Conservation (phyloP, 192 early-diverging fungal genomes). For the Globomyces pollinis-pini region DNA sequence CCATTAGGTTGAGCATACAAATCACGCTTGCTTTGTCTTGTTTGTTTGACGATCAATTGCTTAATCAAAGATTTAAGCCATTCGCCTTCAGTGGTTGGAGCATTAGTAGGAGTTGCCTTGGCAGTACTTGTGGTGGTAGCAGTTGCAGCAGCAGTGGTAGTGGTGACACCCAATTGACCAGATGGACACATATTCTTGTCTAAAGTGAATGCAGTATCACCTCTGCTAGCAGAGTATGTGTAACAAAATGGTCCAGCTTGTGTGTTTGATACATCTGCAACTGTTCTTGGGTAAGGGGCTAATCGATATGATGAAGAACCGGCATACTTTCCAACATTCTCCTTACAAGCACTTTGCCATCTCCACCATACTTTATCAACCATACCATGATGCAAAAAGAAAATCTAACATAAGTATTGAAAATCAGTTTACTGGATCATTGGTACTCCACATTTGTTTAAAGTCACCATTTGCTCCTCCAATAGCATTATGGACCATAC, state of each 20-base stretch:
- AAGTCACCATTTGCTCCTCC: slow-evolving; percentile 19
- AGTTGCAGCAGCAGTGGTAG: background rate
- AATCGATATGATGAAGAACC: background rate
- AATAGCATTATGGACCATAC: slow-evolving; percentile 20
- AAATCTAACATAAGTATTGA: too few relatives aligned
- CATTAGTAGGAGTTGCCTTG: too few relatives aligned
- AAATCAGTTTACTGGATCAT: too few relatives aligned
- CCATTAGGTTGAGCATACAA: too few relatives aligned
- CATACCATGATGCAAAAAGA: slow-evolving; percentile 31
- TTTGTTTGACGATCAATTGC: too few relatives aligned
- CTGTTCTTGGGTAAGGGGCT: background rate
- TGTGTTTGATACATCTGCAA: background rate
- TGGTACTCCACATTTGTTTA: slow-evolving; percentile 3
- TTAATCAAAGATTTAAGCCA: too few relatives aligned
- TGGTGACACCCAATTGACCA: background rate
- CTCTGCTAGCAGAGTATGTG: background rate
- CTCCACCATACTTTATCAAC: slow-evolving; percentile 24
- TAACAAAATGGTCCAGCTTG: background rate
- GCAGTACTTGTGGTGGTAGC: too few relatives aligned
- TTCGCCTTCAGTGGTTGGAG: too few relatives aligned
- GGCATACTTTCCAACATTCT: background rate
- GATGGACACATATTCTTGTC: background rate
- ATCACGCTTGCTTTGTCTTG: too few relatives aligned
- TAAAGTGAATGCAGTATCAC: background rate
- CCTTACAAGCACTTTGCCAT: slow-evolving; percentile 12